Percentiles rank a stretch among this genome's conserved stretches.
phyloP scores from a whole-genome alignment of 2,329 filamentous ascomycete species.

The Clarireedia hainanense region DNA sequence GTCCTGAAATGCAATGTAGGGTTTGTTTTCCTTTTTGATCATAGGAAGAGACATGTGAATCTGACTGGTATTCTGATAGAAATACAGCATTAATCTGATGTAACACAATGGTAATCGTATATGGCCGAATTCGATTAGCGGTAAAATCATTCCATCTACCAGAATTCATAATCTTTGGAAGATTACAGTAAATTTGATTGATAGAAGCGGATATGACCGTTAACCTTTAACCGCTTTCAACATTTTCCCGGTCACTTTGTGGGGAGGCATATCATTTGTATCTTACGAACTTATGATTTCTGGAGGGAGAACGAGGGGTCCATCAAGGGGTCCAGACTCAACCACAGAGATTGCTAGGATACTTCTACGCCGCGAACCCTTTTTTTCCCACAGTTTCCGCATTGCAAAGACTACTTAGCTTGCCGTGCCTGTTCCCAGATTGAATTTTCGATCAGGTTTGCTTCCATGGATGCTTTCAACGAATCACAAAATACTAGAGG shows the following conservation, averaged over 20 bases:
- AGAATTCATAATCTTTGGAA: no score
- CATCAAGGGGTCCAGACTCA: not conserved
- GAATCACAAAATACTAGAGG: no score
- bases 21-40: not conserved
- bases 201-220: not conserved
- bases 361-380: not conserved
- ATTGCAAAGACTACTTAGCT: not conserved
- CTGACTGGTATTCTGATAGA: not conserved
- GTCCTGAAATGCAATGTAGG: not conserved
- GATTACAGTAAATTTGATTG: not conserved
- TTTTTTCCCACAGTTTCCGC: not conserved
- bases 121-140: slow-evolving; percentile 1
- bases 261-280: not conserved
- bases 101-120: slow-evolving; percentile 1
- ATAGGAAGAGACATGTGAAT: not conserved
- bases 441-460: no score
- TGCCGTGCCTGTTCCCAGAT: not conserved
- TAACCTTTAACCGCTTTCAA: not conserved
- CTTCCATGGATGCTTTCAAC: no score
- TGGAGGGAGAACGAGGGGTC: no score
- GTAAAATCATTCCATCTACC: not conserved
- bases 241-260: not conserved
- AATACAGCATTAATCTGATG: no score
- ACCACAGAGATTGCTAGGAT: not conserved
- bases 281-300: not conserved